These are phyloP conservation scores for Hemileccinum impolitum DNA, from an alignment of 768 basidiomycete species.

Conservation along the genomic window DNA sequence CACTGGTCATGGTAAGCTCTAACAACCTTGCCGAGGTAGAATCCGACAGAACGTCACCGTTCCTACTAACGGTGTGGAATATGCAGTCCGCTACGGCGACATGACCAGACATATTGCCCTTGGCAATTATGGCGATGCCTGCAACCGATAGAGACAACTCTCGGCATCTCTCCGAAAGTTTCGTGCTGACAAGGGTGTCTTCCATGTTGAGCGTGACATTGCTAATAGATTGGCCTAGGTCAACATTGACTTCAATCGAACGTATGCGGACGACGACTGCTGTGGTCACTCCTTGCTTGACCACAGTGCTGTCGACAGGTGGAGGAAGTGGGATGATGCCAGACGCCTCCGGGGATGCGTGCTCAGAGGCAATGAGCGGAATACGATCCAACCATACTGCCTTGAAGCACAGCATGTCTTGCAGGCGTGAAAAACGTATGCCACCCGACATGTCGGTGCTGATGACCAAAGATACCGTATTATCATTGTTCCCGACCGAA, in stretches of 20 bases:
- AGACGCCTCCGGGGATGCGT: slow-evolving; percentile 19
- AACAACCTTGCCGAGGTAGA: slow-evolving; percentile 50
- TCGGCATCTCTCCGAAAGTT: slow-evolving; percentile 54
- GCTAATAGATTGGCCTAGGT: slow-evolving; percentile 86
- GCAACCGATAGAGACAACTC: slow-evolving; percentile 66
- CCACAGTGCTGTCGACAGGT: slow-evolving; percentile 7
- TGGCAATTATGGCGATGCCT: slow-evolving; percentile 52
- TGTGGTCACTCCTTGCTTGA: slow-evolving; percentile 52
- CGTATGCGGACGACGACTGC: slow-evolving; percentile 68
- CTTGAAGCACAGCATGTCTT: slow-evolving; percentile 93
- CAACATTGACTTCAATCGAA: slow-evolving; percentile 67
- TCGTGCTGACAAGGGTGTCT: slow-evolving; percentile 62
- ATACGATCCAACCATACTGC: slow-evolving; percentile 92
- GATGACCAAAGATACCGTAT: slow-evolving; percentile 68
- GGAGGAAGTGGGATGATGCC: slow-evolving; percentile 16
- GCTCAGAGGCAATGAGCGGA: slow-evolving; percentile 58
- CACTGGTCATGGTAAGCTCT: slow-evolving; percentile 72
- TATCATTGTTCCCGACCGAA: slow-evolving; percentile 35
- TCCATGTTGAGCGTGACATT: slow-evolving; percentile 61
- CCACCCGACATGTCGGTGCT: slow-evolving; percentile 82
- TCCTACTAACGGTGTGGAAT: slow-evolving; percentile 70
- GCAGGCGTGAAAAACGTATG: slow-evolving; percentile 79
- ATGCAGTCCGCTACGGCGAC: slow-evolving; percentile 64
- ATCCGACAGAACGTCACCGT: slow-evolving; percentile 38
- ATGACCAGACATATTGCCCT: slow-evolving; percentile 69